Evolutionary conservation across 768 basidiomycete genomes (phyloP), one percentile per base, ranked within the genome.

Genomic region (Melanogaster broomeanus): DNA sequence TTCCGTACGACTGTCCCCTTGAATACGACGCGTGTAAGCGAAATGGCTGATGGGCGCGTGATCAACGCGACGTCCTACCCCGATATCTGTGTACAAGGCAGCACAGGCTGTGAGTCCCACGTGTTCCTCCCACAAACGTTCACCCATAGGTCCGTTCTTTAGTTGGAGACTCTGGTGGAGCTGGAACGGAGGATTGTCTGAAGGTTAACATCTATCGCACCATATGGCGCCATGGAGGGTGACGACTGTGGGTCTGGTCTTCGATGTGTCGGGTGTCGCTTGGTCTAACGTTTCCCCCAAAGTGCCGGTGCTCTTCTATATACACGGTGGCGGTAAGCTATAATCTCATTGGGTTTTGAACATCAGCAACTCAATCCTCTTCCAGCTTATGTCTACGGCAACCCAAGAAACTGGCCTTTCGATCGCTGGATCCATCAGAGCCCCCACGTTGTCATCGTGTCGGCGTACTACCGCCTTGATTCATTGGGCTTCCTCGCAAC

Each of bases 201-300:
- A 85, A 85, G 42, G 69, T 85, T n/a, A 84, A 87, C 61, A 73
- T 87, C 12, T 86, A 85, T n/a, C 50, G 66, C 80, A 10, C 84
- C 85, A 3, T 66, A 71, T 6, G 73, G 74, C 7, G 74, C 77
- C 3, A 77, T 73, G 30, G 58, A 64, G 22, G 71, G 75, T 1
- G 78, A 77, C 53, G 75, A 80, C 28, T 57, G 82, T 83, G 52
- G 57, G 80, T 59, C 22, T 21, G 1, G 11, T 19, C 34, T 25
- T 41, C 7, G 8, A 27, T 31, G 38, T 9, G 5, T 24, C 28
- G 44, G 33, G 13, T 7, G 25, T 11, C 8, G 42, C 16, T 16
- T 15, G 24, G 8, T 31, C 11, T 42, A 22, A 38, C 34, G 12
- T 38, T n/a, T 35, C 25, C n/a, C 16, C 42, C 39, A 6, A 40